These are phyloP conservation scores for Tulasnella sp. DNA, from an alignment of 768 basidiomycete genomes.

Conservation along the genomic window DNA sequence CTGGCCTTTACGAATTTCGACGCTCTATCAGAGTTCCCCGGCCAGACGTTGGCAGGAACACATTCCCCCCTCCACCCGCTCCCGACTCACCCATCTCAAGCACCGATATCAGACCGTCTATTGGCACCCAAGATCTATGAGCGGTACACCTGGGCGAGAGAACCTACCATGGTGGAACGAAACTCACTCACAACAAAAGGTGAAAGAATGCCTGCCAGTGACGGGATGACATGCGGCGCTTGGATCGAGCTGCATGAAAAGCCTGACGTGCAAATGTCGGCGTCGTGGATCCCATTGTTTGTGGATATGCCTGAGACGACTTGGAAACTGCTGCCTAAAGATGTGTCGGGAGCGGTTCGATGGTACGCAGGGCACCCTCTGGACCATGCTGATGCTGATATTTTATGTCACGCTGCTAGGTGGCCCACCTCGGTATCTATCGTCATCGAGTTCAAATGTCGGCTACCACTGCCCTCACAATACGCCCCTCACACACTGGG, in stretches of 20 bases:
- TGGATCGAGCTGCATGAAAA: background rate
- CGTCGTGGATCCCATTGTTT: background rate
- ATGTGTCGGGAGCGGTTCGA: background rate
- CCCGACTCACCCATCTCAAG: background rate
- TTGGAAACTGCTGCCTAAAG: background rate
- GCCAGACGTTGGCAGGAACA: background rate
- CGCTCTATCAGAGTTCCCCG: background rate
- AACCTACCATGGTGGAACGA: background rate
- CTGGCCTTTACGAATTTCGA: background rate
- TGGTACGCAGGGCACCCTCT: background rate
- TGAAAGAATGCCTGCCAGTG: background rate
- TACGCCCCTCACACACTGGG: conserved; percentile 9
- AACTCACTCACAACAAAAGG: background rate
- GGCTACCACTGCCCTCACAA: background rate
- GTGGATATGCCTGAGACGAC: background rate
- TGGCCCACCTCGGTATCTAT: conserved; percentile 4
- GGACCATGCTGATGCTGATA: background rate
- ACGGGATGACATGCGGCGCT: background rate
- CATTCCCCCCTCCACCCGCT: background rate
- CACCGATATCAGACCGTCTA: background rate
- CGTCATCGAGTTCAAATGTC: conserved; percentile 4
- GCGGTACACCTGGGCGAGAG: background rate
- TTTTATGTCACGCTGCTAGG: background rate
- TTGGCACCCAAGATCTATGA: background rate
- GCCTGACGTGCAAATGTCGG: background rate